phyloP scores from a whole-genome alignment of 768 basidiomycete genomes.

The Mycena sanguinolenta region DNA sequence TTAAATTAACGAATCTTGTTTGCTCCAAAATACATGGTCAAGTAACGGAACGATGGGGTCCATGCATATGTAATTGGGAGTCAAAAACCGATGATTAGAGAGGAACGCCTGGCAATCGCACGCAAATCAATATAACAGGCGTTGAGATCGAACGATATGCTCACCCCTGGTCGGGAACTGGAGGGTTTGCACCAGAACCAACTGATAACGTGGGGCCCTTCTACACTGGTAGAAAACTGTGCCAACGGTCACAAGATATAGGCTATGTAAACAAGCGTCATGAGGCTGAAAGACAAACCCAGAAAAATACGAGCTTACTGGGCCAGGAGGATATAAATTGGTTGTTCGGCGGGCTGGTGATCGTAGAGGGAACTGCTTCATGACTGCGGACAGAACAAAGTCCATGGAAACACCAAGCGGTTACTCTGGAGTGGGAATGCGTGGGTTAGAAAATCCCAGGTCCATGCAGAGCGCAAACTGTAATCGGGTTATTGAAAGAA shows the following conservation, averaged over 20 bases:
- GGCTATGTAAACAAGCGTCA: slow-evolving; percentile 11
- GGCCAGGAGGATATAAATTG: slow-evolving; percentile 49
- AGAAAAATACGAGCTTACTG: slow-evolving; percentile 20
- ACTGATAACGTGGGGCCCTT: slow-evolving; percentile 41
- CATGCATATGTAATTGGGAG: neutral
- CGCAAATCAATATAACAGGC: neutral
- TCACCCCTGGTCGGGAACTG: slow-evolving; percentile 34
- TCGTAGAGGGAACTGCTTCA: slow-evolving; percentile 47
- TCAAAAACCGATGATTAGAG: neutral
- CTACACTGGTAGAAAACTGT: slow-evolving; percentile 40
- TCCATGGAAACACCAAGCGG: slow-evolving; percentile 50
- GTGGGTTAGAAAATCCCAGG: slow-evolving; percentile 49
- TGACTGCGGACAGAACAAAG: slow-evolving; percentile 40
- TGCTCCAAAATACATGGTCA: no score
- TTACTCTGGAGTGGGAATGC: slow-evolving; percentile 49
- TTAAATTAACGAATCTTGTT: no score
- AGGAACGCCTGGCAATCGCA: neutral
- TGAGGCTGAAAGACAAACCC: no score
- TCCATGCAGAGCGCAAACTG: slow-evolving; percentile 50
- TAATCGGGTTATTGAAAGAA: neutral
- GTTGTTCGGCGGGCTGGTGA: slow-evolving; percentile 51
- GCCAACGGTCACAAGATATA: slow-evolving; percentile 45
- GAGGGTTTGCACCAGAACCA: slow-evolving; percentile 36
- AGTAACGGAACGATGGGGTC: no score
- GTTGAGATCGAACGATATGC: neutral